Percentiles rank a stretch among this genome's conserved stretches.
Evolutionary conservation across 2,329 filamentous ascomycete species (phyloP).

Genomic region (Epichloe uncinata): DNA sequence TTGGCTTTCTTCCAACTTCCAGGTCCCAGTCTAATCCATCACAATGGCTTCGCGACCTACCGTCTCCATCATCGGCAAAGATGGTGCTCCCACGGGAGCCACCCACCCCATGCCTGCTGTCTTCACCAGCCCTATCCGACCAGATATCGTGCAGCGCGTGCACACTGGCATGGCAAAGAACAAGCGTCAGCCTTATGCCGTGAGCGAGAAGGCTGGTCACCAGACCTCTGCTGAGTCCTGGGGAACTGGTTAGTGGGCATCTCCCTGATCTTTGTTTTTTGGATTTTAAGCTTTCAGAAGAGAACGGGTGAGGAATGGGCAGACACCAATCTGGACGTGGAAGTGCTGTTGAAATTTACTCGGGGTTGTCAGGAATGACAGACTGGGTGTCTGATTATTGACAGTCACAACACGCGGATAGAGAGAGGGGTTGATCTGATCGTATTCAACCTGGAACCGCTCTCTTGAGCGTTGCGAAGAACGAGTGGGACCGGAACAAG

Average conservation of each 20-base stretch:
- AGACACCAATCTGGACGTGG: neutral
- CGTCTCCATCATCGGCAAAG: constrained; percentile 91
- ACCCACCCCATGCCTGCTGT: constrained; percentile 90
- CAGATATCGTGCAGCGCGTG: constrained; percentile 97
- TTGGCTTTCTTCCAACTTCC: neutral
- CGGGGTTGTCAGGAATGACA: neutral
- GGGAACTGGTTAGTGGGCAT: constrained; percentile 82
- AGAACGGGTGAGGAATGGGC: neutral
- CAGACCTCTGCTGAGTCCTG: constrained; percentile 99
- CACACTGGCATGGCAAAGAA: constrained; percentile 99
- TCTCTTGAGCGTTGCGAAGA: neutral
- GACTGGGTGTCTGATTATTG: neutral
- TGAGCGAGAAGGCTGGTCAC: constrained; percentile 99
- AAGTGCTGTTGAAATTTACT: neutral
- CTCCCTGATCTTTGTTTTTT: neutral
- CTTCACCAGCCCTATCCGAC: constrained; percentile 94
- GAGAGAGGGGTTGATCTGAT: neutral
- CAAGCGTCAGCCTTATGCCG: constrained; percentile 97
- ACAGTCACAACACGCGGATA: neutral
- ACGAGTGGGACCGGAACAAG: neutral
- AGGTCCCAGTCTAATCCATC: constrained; percentile 22
- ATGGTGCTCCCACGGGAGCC: constrained; percentile 82
- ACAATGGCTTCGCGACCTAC: constrained; percentile 94
- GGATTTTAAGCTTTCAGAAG: neutral
- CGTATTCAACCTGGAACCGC: neutral